Evolutionary conservation across 2,329 filamentous ascomycete species (phyloP), one percentile per base, ranked within the genome.

Genomic region (Davidsoniella eucalypti): DNA sequence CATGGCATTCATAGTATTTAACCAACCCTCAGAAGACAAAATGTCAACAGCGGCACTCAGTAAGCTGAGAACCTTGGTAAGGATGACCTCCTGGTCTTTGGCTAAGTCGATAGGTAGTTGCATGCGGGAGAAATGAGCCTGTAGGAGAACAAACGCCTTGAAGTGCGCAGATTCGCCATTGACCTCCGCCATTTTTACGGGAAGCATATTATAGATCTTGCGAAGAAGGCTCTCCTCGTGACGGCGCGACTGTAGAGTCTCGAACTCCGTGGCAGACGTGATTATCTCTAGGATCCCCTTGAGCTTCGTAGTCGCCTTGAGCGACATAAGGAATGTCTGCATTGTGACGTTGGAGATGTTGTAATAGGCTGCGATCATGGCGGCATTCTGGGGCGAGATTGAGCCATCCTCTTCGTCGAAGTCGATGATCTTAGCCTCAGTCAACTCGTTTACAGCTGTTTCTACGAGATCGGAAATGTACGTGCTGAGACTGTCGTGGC

Each of bases 321-420:
- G 74, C 12, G 92, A 98, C 51, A 98, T 72, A 47, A 98, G 71
- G 72, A 98, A 90, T 0, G 92, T 98, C 67, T 98, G 90, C 88
- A 98, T 98, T 2, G 92, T 98, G 64, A 94, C 85, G 68, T 95
- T 96, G 5, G 90, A 95, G 61, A 98, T 94, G 66, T 95, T 96
- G 74, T 98, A 98, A 72, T 98, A 96, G 1, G 92, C 87, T 8
- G 86, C 87, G 61, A 98, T 96, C 85, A 95, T 95, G 57, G 92
- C 92, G 2, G 90, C 84, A 64, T 98, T 96, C 59, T 94, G 77
- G 12, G 92, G 88, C 16, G 84, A 76, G 42, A 96, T 82, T 1
- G 80, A 81, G 58, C 94, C 90, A 61, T 96, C 90, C 46, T 93
- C 87, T 61, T 94, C 88, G 56, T 96, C 90, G 45, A 94, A 76